Conservation (phyloP, 2,329 filamentous ascomycete genomes). For the Paecilomyces dactylethromorphus region DNA sequence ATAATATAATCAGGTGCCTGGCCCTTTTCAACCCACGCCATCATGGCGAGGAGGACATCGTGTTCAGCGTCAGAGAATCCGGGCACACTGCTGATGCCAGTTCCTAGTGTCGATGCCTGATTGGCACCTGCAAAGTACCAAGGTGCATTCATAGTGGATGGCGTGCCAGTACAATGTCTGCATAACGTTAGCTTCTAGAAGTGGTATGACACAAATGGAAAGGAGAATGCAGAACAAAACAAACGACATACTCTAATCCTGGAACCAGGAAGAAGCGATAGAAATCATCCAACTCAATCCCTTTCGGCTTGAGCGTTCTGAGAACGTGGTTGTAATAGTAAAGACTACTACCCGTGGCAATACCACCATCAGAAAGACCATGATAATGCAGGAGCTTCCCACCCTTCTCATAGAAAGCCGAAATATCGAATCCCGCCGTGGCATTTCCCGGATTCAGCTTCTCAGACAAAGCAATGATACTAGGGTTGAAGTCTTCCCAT, state of each 20-base stretch:
- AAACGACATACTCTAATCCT: conserved; percentile 7
- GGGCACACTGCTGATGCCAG: conserved; percentile 2
- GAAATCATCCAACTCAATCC: conserved; percentile 7
- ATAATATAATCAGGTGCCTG: conserved; percentile 9
- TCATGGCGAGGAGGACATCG: conserved; percentile 11
- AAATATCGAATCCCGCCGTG: conserved; percentile 32
- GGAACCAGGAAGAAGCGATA: conserved; percentile 12
- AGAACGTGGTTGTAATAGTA: conserved; percentile 24
- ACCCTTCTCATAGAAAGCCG: conserved; percentile 37
- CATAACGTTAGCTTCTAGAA: neutral
- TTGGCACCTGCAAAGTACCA: conserved; percentile 6
- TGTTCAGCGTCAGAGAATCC: conserved; percentile 7
- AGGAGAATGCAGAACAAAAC: neutral
- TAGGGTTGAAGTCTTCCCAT: neutral
- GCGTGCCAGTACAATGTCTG: conserved; percentile 3
- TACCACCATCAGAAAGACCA: conserved; percentile 27
- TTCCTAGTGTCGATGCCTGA: neutral
- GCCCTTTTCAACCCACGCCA: conserved; percentile 14
- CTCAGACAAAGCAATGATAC: conserved; percentile 32
- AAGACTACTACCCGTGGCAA: conserved; percentile 11
- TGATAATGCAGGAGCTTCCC: conserved; percentile 39
- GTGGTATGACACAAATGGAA: neutral
- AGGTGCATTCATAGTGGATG: conserved; percentile 3
- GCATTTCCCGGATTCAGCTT: conserved; percentile 34
- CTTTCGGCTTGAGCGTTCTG: conserved; percentile 13